phyloP scores from a whole-genome alignment of 2,329 filamentous ascomycete genomes.

The Zasmidium angulare region DNA sequence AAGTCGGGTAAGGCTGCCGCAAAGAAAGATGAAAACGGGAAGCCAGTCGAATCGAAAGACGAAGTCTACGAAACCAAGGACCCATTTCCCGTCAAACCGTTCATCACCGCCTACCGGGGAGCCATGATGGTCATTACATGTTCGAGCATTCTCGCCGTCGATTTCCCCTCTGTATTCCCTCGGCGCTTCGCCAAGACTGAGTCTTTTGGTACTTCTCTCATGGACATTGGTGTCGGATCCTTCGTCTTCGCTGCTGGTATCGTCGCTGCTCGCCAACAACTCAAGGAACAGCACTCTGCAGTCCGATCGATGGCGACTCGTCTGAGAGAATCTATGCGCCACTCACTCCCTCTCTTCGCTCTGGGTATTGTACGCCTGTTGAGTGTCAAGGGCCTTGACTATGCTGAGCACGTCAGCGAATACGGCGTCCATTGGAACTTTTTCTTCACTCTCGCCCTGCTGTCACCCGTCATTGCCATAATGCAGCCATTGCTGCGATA shows the following conservation, averaged over 20 bases:
- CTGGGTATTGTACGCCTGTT: slow-evolving; percentile 79
- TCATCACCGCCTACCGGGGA: slow-evolving; percentile 87
- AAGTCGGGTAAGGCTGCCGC: slow-evolving; percentile 22
- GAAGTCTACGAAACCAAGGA: slow-evolving; percentile 34
- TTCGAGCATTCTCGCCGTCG: slow-evolving; percentile 90
- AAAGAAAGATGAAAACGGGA: slow-evolving; percentile 22
- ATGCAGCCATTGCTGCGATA: slow-evolving; percentile 71
- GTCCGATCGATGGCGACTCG: slow-evolving; percentile 56
- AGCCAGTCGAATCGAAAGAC: slow-evolving; percentile 19
- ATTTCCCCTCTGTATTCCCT: slow-evolving; percentile 82
- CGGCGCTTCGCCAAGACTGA: slow-evolving; percentile 96
- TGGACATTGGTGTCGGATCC: slow-evolving; percentile 95
- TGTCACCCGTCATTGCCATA: slow-evolving; percentile 84
- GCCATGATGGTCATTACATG: slow-evolving; percentile 90
- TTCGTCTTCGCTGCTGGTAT: slow-evolving; percentile 94
- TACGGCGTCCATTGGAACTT: slow-evolving; percentile 99
- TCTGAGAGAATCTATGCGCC: slow-evolving; percentile 67
- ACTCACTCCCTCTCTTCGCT: slow-evolving; percentile 77
- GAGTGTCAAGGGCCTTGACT: slow-evolving; percentile 91
- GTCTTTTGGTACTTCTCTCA: slow-evolving; percentile 98
- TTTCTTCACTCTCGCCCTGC: slow-evolving; percentile 89
- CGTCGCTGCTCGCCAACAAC: slow-evolving; percentile 78
- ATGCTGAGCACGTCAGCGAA: slow-evolving; percentile 94
- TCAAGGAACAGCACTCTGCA: slow-evolving; percentile 57
- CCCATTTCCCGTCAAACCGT: slow-evolving; percentile 78